phyloP scores from a whole-genome alignment of 2,329 filamentous ascomycete species.

The Keithomyces neogunnii region DNA sequence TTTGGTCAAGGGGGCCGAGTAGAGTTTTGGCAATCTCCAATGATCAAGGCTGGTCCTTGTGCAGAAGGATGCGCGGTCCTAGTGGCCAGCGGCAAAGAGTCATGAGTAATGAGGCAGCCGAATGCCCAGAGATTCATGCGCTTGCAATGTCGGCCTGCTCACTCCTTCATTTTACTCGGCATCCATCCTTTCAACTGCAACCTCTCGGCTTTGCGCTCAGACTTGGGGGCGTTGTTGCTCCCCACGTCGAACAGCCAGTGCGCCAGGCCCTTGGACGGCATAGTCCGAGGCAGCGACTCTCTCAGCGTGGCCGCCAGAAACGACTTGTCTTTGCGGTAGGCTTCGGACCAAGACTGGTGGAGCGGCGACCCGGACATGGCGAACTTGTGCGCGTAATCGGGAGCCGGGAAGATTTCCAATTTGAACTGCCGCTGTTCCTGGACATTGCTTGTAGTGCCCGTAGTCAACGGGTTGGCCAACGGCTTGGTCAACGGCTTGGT shows the following conservation, averaged over 20 bases:
- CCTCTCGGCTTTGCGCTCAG: constrained; percentile 10
- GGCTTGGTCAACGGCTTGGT: too few species aligned
- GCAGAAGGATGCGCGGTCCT: background rate
- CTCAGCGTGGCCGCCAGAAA: constrained; percentile 28
- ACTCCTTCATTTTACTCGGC: constrained; percentile 14
- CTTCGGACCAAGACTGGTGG: constrained; percentile 33
- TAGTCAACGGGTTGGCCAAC: too few species aligned
- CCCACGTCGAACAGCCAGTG: constrained; percentile 31
- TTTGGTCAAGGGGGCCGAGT: too few species aligned
- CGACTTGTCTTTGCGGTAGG: constrained; percentile 21
- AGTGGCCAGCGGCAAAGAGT: background rate
- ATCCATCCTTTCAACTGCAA: constrained; percentile 14
- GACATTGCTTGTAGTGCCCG: too few species aligned
- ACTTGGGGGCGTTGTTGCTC: background rate
- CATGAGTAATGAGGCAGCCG: background rate
- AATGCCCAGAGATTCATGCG: too few species aligned
- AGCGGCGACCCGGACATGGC: constrained; percentile 27
- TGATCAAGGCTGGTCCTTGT: background rate
- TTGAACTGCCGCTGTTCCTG: constrained; percentile 27
- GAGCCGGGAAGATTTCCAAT: constrained; percentile 30
- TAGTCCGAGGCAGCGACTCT: constrained; percentile 28
- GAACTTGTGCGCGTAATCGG: constrained; percentile 30
- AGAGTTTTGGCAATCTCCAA: too few species aligned
- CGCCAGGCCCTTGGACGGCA: constrained; percentile 29
- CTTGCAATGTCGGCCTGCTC: background rate